These are phyloP conservation scores for Orbilia brochopaga DNA, from an alignment of 2,329 filamentous ascomycete species.

Conservation along the genomic window DNA sequence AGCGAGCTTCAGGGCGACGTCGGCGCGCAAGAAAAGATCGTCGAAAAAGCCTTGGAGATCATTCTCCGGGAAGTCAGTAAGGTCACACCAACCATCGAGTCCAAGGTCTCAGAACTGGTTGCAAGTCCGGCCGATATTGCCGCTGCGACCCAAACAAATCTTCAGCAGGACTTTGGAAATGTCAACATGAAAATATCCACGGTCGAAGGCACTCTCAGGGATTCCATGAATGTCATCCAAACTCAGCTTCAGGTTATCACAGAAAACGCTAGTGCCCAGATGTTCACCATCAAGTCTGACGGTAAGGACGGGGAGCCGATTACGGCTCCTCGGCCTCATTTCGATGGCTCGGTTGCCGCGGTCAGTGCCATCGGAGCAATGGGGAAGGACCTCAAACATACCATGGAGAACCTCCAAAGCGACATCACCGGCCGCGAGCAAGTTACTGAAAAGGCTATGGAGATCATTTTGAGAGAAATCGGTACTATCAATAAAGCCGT, in stretches of 20 bases:
- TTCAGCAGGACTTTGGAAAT: conserved; percentile 39
- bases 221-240: conserved; percentile 47
- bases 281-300: conserved; percentile 17
- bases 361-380: conserved; percentile 74
- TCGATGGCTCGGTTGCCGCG: conserved; percentile 44
- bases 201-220: conserved; percentile 34
- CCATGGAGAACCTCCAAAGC: conserved; percentile 84
- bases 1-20: conserved; percentile 62
- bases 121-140: conserved; percentile 21
- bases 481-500: conserved; percentile 45
- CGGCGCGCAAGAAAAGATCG: conserved; percentile 34
- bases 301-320: conserved; percentile 24
- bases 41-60: conserved; percentile 47
- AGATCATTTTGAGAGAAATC: conserved; percentile 61
- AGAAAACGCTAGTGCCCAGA: conserved; percentile 25
- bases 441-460: conserved; percentile 73
- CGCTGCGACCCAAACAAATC: conserved; percentile 22
- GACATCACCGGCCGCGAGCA: conserved; percentile 75
- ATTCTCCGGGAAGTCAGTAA: conserved; percentile 48
- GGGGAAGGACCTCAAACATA: conserved; percentile 74
- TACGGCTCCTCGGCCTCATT: conserved; percentile 11
- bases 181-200: conserved; percentile 30
- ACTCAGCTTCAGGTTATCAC: conserved; percentile 45
- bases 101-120: conserved; percentile 22
- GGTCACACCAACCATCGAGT: conserved; percentile 28